Percentiles rank a stretch among this genome's conserved stretches.
Conservation (phyloP, 1,284 basidiomycete species). For the Melampsora occidentalis region DNA sequence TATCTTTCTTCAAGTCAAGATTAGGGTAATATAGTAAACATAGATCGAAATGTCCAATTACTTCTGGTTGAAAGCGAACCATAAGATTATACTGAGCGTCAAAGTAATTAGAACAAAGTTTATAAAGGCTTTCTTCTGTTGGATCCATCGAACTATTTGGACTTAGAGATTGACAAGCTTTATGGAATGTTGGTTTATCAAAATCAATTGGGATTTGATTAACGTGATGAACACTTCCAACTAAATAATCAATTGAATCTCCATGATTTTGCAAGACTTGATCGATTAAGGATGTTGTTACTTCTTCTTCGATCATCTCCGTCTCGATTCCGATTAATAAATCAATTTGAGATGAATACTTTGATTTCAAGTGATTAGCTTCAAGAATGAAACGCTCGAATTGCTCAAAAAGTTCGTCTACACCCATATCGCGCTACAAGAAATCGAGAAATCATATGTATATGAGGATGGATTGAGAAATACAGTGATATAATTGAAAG, state of each 20-base stretch:
- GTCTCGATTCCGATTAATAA: slow-evolving; percentile 90
- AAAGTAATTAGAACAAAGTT: slow-evolving; percentile 69
- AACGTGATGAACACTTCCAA: slow-evolving; percentile 92
- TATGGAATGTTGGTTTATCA: slow-evolving; percentile 65
- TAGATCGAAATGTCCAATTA: slow-evolving; percentile 90
- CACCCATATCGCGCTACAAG: slow-evolving; percentile 40
- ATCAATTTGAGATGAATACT: slow-evolving; percentile 64
- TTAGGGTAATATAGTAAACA: slow-evolving; percentile 67
- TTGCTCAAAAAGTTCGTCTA: slow-evolving; percentile 60
- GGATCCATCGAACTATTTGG: slow-evolving; percentile 46
- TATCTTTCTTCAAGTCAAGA: slow-evolving; percentile 48
- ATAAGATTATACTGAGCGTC: slow-evolving; percentile 75
- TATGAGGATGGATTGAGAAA: not conserved
- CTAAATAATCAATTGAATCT: slow-evolving; percentile 75
- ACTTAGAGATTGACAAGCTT: slow-evolving; percentile 46
- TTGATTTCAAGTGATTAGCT: slow-evolving; percentile 68
- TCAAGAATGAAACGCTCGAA: slow-evolving; percentile 71
- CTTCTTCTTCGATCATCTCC: slow-evolving; percentile 73
- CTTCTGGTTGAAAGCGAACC: slow-evolving; percentile 71
- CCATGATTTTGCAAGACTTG: slow-evolving; percentile 60
- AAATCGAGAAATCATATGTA: not conserved
- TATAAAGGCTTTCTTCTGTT: slow-evolving; percentile 33
- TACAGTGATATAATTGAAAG: not conserved
- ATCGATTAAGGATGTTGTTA: slow-evolving; percentile 60
- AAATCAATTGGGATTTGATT: slow-evolving; percentile 88